Conservation (phyloP, 805 yeast species). For the Candida lessepsii region DNA sequence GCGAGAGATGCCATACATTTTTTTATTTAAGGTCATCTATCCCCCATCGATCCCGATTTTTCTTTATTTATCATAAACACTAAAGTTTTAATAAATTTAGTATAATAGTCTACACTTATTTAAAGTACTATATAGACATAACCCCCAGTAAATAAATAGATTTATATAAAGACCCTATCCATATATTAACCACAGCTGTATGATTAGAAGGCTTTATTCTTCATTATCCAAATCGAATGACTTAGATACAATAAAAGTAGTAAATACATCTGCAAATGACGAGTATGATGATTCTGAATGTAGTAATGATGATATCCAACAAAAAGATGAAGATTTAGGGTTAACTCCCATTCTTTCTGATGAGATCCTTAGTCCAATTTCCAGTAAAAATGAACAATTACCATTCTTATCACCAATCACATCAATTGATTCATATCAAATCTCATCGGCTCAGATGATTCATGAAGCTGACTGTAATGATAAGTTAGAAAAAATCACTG, state of each 20-base stretch:
- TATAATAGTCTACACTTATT: too few relatives aligned
- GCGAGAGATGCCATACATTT: conserved; percentile 8
- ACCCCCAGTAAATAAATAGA: too few relatives aligned
- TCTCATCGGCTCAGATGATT: conserved; percentile 7
- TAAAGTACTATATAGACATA: too few relatives aligned
- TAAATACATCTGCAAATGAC: not conserved
- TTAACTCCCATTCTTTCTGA: conserved; percentile 4
- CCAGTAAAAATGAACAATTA: not conserved
- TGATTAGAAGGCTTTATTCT: conserved; percentile 10
- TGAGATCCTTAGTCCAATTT: conserved; percentile 9
- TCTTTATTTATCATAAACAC: not conserved
- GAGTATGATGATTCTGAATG: not conserved
- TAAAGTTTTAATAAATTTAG: too few relatives aligned
- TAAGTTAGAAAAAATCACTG: conserved; percentile 17
- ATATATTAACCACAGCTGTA: not conserved
- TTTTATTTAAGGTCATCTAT: conserved; percentile 6
- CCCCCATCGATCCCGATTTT: conserved; percentile 3
- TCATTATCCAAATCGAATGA: conserved; percentile 4
- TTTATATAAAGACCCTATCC: too few relatives aligned
- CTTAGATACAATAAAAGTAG: conserved; percentile 2
- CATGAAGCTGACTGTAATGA: conserved; percentile 5
- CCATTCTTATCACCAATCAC: conserved; percentile 25
- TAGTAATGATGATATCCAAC: too few relatives aligned
- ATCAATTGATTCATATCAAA: conserved; percentile 23
- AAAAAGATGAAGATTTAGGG: conserved; percentile 3